Evolutionary conservation across 2,329 filamentous ascomycete species (phyloP).

Genomic region (Setomelanomma holmii): DNA sequence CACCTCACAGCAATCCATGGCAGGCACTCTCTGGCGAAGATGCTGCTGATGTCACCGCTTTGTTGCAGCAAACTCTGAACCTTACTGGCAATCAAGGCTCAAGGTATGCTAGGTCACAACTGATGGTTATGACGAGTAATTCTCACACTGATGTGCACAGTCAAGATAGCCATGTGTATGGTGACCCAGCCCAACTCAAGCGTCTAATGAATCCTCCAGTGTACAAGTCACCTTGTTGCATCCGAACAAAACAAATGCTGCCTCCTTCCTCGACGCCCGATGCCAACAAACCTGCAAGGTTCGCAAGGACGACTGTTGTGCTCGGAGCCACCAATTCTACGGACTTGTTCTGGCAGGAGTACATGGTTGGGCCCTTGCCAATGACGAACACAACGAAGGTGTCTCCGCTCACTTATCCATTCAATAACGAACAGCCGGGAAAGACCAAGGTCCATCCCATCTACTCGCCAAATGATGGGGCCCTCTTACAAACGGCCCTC

Average conservation of each 20-base stretch:
- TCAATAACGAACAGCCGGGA: constrained; percentile 24
- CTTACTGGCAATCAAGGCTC: constrained; percentile 15
- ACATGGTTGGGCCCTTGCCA: constrained; percentile 60
- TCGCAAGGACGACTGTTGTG: constrained; percentile 29
- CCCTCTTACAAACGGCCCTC: constrained; percentile 11
- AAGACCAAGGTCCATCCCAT: constrained; percentile 17
- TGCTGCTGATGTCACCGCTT: too few species aligned
- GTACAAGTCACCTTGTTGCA: constrained; percentile 15
- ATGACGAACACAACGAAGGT: constrained; percentile 49
- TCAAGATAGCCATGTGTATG: constrained; percentile 21
- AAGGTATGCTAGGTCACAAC: constrained; percentile 1
- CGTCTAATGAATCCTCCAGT: constrained; percentile 1
- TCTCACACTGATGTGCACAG: not conserved
- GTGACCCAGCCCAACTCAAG: too few species aligned
- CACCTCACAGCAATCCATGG: too few species aligned
- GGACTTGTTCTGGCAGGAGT: constrained; percentile 51
- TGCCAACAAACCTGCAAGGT: constrained; percentile 18
- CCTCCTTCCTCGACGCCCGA: constrained; percentile 20
- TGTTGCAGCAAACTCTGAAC: too few species aligned
- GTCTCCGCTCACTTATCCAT: constrained; percentile 26
- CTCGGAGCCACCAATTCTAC: constrained; percentile 26
- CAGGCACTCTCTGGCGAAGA: too few species aligned
- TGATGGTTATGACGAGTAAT: not conserved
- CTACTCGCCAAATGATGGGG: constrained; percentile 13
- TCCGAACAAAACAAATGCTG: constrained; percentile 31